Evolutionary conservation across 2,329 filamentous ascomycete species (phyloP), one percentile per base, ranked within the genome.

Genomic region (Ophiostoma sp.): DNA sequence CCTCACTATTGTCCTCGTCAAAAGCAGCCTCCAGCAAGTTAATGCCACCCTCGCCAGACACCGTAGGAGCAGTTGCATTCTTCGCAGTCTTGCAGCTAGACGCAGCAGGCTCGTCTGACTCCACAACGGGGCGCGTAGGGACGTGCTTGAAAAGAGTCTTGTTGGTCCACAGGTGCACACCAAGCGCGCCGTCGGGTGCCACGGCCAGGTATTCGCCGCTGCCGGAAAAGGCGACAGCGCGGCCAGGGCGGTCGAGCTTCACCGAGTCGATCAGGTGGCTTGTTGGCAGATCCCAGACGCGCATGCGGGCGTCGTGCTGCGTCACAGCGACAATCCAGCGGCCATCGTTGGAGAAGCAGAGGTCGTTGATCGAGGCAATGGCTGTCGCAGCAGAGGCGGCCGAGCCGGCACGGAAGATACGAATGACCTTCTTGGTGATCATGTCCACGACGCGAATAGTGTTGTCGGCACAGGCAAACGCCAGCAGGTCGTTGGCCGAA

Each of bases 91-190:
- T 14, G 36, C 27, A 16, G 9, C 12, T 14, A 6, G 47, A 40
- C 18, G 18, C 64, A 45, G n/a, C 42, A 18, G 63, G 7, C 9
- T 16, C 52, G 27, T 18, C 63, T 3, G 42, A 27, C 52, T 69
- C 92, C 3, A 90, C 89, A 69, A 99, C 90, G 73, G 95, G 91
- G 27, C 90, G 84, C 0, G 93, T 96, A 0, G 93, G 89, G 0
- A 97, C 87, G 73, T 97, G 93, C 68, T 89, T 91, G 81, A 97
- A 99, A 0, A 98, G 82, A 0, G 90, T 89, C 75, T 91, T 91
- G 79, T 99, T 99, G 36, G 92, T 97, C 94, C 95, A 99, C 64
- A 99, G 86, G 73, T 92, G 89, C n/a, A 99, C 89, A 12, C 95
- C 95, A 1, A 97, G 85, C 71, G 89, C 87, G 69, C 89, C 90